Evolutionary conservation across 768 basidiomycete genomes (phyloP), one percentile per base, ranked within the genome.

Genomic region (Leccinum barrowsii): DNA sequence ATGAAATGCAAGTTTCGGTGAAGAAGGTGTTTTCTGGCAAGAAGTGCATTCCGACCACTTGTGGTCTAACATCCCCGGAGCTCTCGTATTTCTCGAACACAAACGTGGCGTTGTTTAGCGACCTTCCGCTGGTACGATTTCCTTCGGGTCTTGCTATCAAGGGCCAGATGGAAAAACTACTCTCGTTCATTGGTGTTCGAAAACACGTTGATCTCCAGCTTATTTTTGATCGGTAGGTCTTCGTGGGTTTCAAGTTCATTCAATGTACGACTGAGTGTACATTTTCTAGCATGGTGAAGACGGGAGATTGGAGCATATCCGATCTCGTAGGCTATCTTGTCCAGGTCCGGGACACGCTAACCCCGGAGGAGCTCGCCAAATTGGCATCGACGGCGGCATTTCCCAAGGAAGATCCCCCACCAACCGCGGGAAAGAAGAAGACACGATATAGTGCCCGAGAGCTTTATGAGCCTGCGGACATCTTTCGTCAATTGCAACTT

Each of bases 121-220:
- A 98, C 70, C 78, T 96, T 26, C 86, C 95, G 0, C 82, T 92
- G 46, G 85, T 94, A 6, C 80, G 76, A 2, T 75, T 97, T 48
- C 82, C 91, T 1, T 90, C 87, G 5, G 84, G 83, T 2, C 65
- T 75, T 2, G 54, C 70, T 0, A 76, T 94, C 63, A 93, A 90
- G 68, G 87, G 86, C 1, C 72, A 77, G 5, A 68, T 92, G 63
- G 93, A 95, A 68, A 87, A 83, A 61, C 70, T 92, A 3, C 73
- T 94, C 6, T 76, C 82, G 28, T 82, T 80, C 2, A 74, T 98
- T 0, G 96, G 94, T 11, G 92, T 98, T 11, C 83, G 93, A 17
- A 92, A 86, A 68, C 94, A 95, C 62, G 93, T 98, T 7, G 91
- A 98, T 59, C 78, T 98, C 2, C 94, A 98, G 70, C 77, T 97